Evolutionary conservation across 345 rosid genomes (phyloP).

Genomic region (Populus tremula): DNA sequence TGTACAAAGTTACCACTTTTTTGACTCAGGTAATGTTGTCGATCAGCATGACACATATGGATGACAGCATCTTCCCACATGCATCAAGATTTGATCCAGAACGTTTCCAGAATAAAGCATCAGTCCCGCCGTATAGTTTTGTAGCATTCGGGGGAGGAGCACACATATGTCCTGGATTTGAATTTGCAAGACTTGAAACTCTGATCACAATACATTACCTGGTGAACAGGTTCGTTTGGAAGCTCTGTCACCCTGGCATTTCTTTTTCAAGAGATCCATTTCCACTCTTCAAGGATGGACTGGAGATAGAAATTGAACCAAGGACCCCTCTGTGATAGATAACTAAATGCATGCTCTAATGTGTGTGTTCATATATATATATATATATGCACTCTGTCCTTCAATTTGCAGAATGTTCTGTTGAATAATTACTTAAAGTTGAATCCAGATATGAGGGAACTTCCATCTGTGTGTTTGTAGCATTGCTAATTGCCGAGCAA

Average conservation of each 20-base stretch:
- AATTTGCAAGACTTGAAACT: constrained; percentile 38
- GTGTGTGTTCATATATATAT: no score
- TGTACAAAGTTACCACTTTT: no score
- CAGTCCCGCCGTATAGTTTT: constrained; percentile 27
- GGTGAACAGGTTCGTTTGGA: constrained; percentile 29
- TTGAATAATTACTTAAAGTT: no score
- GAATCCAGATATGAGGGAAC: no score
- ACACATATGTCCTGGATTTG: constrained; percentile 31
- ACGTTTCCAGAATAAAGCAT: constrained; percentile 27
- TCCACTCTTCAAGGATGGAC: constrained; percentile 20
- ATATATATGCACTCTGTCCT: no score
- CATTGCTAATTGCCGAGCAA: no score
- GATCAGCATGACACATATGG: constrained; percentile 34
- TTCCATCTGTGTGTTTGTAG: no score
- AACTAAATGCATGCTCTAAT: neutral
- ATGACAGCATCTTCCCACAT: constrained; percentile 24
- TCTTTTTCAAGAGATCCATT: constrained; percentile 17
- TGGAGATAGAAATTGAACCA: constrained; percentile 17
- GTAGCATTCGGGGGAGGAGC: constrained; percentile 26
- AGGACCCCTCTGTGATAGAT: neutral
- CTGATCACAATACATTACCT: constrained; percentile 22
- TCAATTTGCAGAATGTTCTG: no score
- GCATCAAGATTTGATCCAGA: constrained; percentile 31
- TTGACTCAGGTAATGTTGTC: constrained; percentile 26
- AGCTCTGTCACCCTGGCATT: constrained; percentile 1